Percentiles rank a stretch among this genome's conserved stretches.
phyloP scores from a whole-genome alignment of 1,284 basidiomycete species.

The Coniferiporia sulphurascens region DNA sequence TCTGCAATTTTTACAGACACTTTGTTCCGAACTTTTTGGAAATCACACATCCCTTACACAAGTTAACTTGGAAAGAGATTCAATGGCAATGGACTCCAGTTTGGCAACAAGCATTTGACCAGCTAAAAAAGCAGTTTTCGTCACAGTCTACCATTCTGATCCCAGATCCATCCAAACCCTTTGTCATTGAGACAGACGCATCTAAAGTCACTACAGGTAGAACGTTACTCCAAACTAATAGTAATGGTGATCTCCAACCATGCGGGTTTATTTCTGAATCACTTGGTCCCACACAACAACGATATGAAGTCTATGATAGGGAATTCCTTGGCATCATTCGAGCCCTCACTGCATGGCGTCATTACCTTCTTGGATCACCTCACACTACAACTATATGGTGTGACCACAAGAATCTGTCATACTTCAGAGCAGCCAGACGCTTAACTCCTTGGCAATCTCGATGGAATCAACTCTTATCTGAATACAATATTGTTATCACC shows the following conservation, averaged over 20 bases:
- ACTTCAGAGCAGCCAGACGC: neutral
- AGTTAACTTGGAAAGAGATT: no score
- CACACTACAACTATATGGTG: neutral
- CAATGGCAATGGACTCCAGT: no score
- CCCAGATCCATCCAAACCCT: neutral
- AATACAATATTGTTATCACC: neutral
- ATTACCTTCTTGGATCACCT: neutral
- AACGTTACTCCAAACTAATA: neutral
- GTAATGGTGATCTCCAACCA: neutral
- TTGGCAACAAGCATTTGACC: no score
- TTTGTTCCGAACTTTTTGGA: no score
- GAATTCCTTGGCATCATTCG: neutral
- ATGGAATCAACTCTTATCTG: neutral
- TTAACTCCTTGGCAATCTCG: neutral
- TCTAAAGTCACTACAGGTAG: neutral
- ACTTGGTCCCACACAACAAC: neutral
- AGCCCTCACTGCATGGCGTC: neutral
- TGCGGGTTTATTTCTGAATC: neutral
- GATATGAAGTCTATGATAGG: neutral
- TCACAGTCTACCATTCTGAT: neutral
- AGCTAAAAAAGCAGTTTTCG: neutral
- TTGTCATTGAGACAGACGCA: neutral
- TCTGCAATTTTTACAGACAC: no score
- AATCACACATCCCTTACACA: no score
- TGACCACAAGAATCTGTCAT: neutral